Conservation (phyloP, 305 asterid genomes). For the Salvia sclarea region DNA sequence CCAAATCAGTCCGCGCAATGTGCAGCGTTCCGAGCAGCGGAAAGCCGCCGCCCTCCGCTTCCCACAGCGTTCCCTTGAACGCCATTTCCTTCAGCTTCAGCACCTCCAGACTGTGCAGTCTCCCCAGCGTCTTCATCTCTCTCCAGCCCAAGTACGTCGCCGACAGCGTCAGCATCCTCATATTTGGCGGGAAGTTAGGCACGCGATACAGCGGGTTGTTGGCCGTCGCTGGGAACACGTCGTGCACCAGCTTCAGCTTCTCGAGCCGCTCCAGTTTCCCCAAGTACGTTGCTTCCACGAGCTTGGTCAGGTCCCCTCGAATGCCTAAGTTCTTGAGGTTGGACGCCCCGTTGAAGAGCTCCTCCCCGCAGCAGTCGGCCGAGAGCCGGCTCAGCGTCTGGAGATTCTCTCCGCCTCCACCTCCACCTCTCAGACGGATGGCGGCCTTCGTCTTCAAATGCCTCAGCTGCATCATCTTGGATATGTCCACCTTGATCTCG, state of each 20-base stretch:
- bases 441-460: conserved; percentile 42
- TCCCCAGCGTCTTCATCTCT: not conserved
- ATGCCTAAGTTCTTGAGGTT: conserved; percentile 11
- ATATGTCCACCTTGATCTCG: conserved; percentile 28
- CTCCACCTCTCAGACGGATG: not conserved
- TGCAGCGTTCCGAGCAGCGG: conserved; percentile 40
- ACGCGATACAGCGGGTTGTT: not conserved
- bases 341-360: not conserved
- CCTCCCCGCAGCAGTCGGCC: not conserved
- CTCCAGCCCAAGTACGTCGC: not conserved
- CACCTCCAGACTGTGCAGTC: not conserved
- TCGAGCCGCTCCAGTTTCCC: not conserved
- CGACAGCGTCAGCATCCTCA: conserved; percentile 1
- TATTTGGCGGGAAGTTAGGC: not conserved
- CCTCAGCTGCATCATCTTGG: conserved; percentile 40
- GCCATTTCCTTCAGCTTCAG: conserved; percentile 3
- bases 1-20: conserved; percentile 42
- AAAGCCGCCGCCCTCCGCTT: not conserved
- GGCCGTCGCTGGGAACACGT: not conserved
- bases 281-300: not conserved
- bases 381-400: not conserved
- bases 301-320: not conserved
- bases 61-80: conserved; percentile 3
- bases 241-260: conserved; percentile 11
- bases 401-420: not conserved